Evolutionary conservation across 2,329 filamentous ascomycete genomes (phyloP), one percentile per base, ranked within the genome.

Genomic region (Endocalyx cinctus): DNA sequence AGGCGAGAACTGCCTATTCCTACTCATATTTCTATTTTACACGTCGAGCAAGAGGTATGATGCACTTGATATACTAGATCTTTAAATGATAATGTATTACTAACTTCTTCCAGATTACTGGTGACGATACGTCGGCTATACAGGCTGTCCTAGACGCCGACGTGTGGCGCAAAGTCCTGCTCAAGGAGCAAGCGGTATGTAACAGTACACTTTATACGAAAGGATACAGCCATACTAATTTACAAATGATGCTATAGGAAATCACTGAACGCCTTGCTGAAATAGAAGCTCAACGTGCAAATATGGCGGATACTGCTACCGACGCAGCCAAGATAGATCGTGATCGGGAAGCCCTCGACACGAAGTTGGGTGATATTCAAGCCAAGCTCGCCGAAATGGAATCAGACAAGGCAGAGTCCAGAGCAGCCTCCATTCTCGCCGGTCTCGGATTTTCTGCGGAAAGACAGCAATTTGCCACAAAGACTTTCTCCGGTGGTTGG

Each of bases 401-500:
- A 57, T 96, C 92, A 1, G 92, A 98, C 68, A 97, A 96, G 66
- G 92, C 92, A 38, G 92, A 98, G 57, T 85, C 92, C 44, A 77
- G 92, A 56, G 92, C 92, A 29, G 92, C 92, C 31, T 96, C 87
- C 63, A 98, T 98, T 55, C 73, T 98, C 33, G 90, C 92, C 39
- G 92, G 92, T 77, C 80, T 98, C 38, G 92, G 92, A 50, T 98
- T 98, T 75, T 97, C 92, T 0, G 62, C 86, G 14, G 92, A 97
- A 62, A 77, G 88, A 45, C 92, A 98, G 57, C 85, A 94, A 50
- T 88, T 77, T 57, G 83, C 92, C 12, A 98, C 92, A 34, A 97
- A 87, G 72, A 97, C 90, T 5, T 98, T 98, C 67, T 98, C 92
- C 33, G 92, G 92, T 74, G 92, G 92, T 84, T 98, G 92, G 92